Percentiles rank a stretch among this genome's conserved stretches.
Evolutionary conservation across 371 early-diverging fungal genomes (phyloP).

Genomic region (Apophysomyces elegans): DNA sequence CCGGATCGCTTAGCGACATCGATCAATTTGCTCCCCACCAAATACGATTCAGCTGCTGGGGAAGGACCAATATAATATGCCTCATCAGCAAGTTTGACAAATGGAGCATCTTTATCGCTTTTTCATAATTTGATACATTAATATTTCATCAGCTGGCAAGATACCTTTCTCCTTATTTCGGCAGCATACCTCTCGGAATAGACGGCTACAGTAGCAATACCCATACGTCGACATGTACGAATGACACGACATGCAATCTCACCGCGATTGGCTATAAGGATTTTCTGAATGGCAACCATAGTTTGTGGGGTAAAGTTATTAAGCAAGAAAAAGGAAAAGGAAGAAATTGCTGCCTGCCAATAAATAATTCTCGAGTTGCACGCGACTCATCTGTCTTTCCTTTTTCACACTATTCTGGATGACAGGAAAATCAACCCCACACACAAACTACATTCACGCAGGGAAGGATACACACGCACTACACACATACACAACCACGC

Average conservation of each 20-base stretch:
- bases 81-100: conserved; percentile 86
- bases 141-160: neutral
- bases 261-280: conserved; percentile 96
- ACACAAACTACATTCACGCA: no score
- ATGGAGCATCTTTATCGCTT: conserved; percentile 82
- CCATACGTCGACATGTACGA: conserved; percentile 79
- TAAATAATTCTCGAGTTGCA: conserved; percentile 3
- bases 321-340: conserved; percentile 1
- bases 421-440: neutral
- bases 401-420: neutral
- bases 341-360: neutral
- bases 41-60: conserved; percentile 73
- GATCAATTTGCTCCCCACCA: conserved; percentile 68
- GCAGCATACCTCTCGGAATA: conserved; percentile 80
- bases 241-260: conserved; percentile 96
- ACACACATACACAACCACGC: neutral
- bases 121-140: neutral
- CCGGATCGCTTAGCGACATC: conserved; percentile 61
- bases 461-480: no score
- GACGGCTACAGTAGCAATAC: conserved; percentile 92
- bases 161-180: neutral
- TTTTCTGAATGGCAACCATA: conserved; percentile 76
- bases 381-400: neutral
- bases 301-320: conserved; percentile 1
- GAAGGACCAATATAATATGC: conserved; percentile 77